phyloP scores from a whole-genome alignment of 1,284 basidiomycete species.

The Trametes sp. region DNA sequence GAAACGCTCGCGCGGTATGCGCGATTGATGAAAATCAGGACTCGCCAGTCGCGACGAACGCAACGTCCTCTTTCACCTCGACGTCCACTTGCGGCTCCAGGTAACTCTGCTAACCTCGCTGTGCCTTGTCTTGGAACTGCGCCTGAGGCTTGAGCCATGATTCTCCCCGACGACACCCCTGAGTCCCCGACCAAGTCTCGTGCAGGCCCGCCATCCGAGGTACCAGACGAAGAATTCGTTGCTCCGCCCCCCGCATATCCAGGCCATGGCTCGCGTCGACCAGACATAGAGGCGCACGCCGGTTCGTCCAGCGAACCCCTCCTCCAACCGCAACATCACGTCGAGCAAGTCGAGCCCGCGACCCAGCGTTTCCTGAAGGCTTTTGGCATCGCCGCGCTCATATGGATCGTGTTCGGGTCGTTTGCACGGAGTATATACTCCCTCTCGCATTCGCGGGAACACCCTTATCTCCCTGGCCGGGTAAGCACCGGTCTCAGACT shows the following conservation, averaged over 20 bases:
- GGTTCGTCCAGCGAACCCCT: constrained; percentile 12
- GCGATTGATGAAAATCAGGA: neutral
- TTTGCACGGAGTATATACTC: constrained; percentile 33
- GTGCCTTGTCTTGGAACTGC: neutral
- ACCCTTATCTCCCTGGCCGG: too few relatives aligned
- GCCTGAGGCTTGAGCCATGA: constrained; percentile 33
- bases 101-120: neutral
- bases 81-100: neutral
- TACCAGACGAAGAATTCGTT: constrained; percentile 14
- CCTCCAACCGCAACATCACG: constrained; percentile 9
- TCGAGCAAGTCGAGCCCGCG: constrained; percentile 28
- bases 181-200: constrained; percentile 31
- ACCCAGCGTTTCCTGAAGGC: constrained; percentile 39
- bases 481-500: too few relatives aligned
- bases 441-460: constrained; percentile 9
- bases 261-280: constrained; percentile 20
- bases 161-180: constrained; percentile 39
- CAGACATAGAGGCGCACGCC: constrained; percentile 17
- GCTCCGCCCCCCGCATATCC: constrained; percentile 35
- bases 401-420: constrained; percentile 35
- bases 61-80: neutral
- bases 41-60: neutral
- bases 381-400: constrained; percentile 35
- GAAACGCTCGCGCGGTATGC: constrained; percentile 1
- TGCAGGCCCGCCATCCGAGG: constrained; percentile 24